Percentiles rank a stretch among this genome's conserved stretches.
Evolutionary conservation across 1,284 basidiomycete species (phyloP).

Genomic region (Somion occarium): DNA sequence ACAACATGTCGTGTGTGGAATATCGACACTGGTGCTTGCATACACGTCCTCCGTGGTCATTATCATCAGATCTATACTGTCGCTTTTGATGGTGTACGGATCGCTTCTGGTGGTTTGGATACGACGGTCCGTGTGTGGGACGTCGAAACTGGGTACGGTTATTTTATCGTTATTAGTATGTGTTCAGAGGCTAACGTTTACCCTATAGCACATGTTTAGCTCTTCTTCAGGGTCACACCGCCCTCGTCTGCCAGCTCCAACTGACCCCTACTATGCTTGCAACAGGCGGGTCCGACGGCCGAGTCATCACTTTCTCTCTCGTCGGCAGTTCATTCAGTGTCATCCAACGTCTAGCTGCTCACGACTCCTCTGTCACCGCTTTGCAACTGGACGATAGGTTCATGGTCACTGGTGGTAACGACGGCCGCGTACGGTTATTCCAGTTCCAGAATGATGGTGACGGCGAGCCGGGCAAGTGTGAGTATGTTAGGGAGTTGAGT

Average conservation of each 20-base stretch:
- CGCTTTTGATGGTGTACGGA: slow-evolving; percentile 80
- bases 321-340: slow-evolving; percentile 28
- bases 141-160: slow-evolving; percentile 66
- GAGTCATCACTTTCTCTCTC: slow-evolving; percentile 87
- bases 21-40: slow-evolving; percentile 69
- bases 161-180: not conserved
- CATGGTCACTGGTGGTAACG: slow-evolving; percentile 83
- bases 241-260: slow-evolving; percentile 92
- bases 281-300: slow-evolving; percentile 92
- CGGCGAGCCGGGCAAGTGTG: slow-evolving; percentile 41
- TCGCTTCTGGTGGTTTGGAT: slow-evolving; percentile 89
- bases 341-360: slow-evolving; percentile 64
- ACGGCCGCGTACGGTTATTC: slow-evolving; percentile 88
- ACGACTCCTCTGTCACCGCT: slow-evolving; percentile 89
- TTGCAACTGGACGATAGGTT: slow-evolving; percentile 86
- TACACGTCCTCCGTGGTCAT: slow-evolving; percentile 87
- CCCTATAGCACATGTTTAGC: slow-evolving; percentile 69
- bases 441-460: slow-evolving; percentile 40
- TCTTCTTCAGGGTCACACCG: slow-evolving; percentile 89
- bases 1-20: slow-evolving; percentile 70
- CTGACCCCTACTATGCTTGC: slow-evolving; percentile 73
- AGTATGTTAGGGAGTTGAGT: slow-evolving; percentile 72
- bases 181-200: not conserved
- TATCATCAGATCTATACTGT: slow-evolving; percentile 91
- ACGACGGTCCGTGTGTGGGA: slow-evolving; percentile 91